Conservation (phyloP, 345 rosid genomes). For the Raphanus raphanistrum region DNA sequence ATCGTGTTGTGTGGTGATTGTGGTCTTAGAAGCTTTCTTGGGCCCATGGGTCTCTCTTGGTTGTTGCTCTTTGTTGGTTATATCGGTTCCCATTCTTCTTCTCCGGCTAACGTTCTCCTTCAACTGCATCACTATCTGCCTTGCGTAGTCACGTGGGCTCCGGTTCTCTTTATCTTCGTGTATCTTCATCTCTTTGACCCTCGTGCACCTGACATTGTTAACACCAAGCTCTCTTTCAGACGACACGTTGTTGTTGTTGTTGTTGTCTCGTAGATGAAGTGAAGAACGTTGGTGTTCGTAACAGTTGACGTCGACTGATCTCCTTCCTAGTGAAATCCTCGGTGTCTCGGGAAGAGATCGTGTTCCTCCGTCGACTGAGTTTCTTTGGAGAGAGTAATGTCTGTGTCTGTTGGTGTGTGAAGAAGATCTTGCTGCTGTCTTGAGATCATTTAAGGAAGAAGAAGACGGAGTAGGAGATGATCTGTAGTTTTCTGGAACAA, state of each 20-base stretch:
- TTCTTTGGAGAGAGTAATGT: slow-evolving; percentile 42
- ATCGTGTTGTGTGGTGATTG: slow-evolving; percentile 32
- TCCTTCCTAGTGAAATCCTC: slow-evolving; percentile 69
- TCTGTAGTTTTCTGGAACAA: slow-evolving; percentile 58
- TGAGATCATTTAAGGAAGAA: slow-evolving; percentile 26
- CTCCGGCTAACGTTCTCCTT: slow-evolving; percentile 59
- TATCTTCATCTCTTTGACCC: slow-evolving; percentile 50
- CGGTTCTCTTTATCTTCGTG: slow-evolving; percentile 59
- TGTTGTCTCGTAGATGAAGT: slow-evolving; percentile 67
- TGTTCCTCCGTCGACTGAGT: slow-evolving; percentile 49
- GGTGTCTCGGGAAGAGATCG: slow-evolving; percentile 88
- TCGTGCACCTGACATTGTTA: slow-evolving; percentile 40
- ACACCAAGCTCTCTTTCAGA: slow-evolving; percentile 33
- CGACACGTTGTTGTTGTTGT: slow-evolving; percentile 4
- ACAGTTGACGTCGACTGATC: slow-evolving; percentile 62
- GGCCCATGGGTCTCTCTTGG: slow-evolving; percentile 47
- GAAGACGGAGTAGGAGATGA: slow-evolving; percentile 54
- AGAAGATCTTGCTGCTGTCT: slow-evolving; percentile 24
- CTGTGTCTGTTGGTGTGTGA: slow-evolving; percentile 33
- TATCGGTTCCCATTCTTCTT: slow-evolving; percentile 68
- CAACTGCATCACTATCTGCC: slow-evolving; percentile 78
- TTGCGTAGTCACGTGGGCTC: slow-evolving; percentile 63
- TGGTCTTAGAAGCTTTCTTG: slow-evolving; percentile 51
- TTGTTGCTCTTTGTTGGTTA: slow-evolving; percentile 60
- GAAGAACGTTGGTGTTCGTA: slow-evolving; percentile 64